Evolutionary conservation across 306 rosid genomes (phyloP).

Genomic region (Sicyos edulis): DNA sequence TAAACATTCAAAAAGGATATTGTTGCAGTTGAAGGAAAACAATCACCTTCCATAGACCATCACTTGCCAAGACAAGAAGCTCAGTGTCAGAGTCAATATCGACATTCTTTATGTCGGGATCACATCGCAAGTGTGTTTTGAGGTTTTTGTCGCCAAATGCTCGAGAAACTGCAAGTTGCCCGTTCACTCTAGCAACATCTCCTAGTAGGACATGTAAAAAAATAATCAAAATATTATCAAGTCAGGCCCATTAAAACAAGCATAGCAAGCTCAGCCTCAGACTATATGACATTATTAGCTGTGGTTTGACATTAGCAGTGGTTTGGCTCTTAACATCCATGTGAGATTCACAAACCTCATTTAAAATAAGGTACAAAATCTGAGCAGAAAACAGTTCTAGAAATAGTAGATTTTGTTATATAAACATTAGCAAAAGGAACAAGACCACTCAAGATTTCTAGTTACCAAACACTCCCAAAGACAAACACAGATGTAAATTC

Average conservation of each 20-base stretch:
- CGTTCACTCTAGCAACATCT: conserved; percentile 85
- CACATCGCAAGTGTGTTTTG: conserved; percentile 26
- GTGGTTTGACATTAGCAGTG: neutral
- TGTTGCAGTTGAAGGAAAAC: neutral
- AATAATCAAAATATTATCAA: neutral
- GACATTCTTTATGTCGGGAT: conserved; percentile 29
- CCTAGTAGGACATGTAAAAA: conserved; percentile 34
- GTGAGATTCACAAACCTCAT: neutral
- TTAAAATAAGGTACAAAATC: neutral
- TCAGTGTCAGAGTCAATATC: conserved; percentile 40
- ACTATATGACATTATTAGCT: neutral
- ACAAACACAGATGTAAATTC: no score
- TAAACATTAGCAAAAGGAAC: neutral
- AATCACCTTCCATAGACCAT: conserved; percentile 81
- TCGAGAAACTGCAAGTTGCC: conserved; percentile 85
- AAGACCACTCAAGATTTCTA: neutral
- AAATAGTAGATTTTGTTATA: neutral
- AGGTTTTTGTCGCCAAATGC: conserved; percentile 67
- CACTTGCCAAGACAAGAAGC: conserved; percentile 71
- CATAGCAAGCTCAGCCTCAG: conserved; percentile 17
- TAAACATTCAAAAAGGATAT: conserved; percentile 2
- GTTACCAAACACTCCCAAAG: neutral
- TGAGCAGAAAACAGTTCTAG: neutral
- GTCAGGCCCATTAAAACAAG: no score
- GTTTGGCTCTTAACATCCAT: neutral